Base-by-base conservation (phyloP, 1,284 basidiomycete genomes). In the Phellopilus nigrolimitatus region DNA sequence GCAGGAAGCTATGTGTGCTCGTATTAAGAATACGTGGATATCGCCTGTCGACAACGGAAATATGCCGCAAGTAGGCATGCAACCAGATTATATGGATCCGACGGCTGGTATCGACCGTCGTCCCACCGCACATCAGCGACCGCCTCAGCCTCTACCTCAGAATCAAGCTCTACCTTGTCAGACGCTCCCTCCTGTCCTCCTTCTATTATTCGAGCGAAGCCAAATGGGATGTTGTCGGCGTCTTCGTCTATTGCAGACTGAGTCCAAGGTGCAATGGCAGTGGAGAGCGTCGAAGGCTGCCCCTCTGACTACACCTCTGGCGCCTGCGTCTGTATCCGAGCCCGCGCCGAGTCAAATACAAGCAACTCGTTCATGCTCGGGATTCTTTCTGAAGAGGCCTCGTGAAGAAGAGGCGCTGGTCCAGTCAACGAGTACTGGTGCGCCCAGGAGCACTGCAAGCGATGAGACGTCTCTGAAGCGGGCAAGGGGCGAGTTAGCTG, bases 391-490 rank as follows among this genome's bases (percentile, higher is more conserved):
- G 34, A 88, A 88, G 60, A 76, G 84, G 22, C 68, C 66, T 19
- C 77, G 82, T 15, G 82, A 86, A 48, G 81, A 87, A 13, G 82
- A 81, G 7, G 50, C 63, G 0, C 49, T 63, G 31, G 53, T 61
- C 5, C 36, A 24, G 59, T 64, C 60, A 7, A n/a, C n/a, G n/a
- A 57, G 55, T 28, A 57, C 60, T 4, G 59, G 64, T 0, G 61
- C 64, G 33, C 61, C 66, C 33, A 57, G 60, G 15, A 67, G 70
- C 24, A 66, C 71, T 2, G 48, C 56, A 5, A 71, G 72, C 53
- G 76, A 78, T 49, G 79, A 34, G 7, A 83, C 82, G 2, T 80
- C 84, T 3, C 79, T 82, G 15, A 89, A 89, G 68, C 79, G 82
- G 46, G 60, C 67, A 34, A 88, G 82, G 71, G 78, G 73, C 10